Evolutionary conservation across 2,329 filamentous ascomycete genomes (phyloP).

Genomic region (Cephalotrichum gorgonifer): DNA sequence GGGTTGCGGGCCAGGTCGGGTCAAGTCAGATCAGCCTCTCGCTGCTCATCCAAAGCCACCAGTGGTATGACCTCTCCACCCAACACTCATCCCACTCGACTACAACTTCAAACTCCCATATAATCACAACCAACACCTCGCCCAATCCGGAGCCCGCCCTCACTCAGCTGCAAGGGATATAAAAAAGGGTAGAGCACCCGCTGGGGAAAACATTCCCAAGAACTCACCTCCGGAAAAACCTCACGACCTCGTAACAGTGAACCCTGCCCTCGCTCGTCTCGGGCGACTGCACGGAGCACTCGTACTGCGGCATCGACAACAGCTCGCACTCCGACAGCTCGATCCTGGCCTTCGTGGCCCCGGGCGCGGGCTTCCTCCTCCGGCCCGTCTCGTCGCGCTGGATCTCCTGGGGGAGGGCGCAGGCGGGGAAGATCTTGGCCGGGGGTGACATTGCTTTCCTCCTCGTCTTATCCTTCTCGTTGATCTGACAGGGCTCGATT

Average conservation of each 20-base stretch:
- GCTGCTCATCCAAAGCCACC: too few species aligned
- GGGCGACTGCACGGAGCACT: conserved; percentile 43
- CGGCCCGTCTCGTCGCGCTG: conserved; percentile 38
- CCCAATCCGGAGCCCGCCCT: not conserved
- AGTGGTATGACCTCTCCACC: too few species aligned
- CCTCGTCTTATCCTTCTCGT: conserved; percentile 1
- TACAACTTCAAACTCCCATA: too few species aligned
- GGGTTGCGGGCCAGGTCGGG: not conserved
- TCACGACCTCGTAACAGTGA: conserved; percentile 45
- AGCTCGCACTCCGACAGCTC: conserved; percentile 46
- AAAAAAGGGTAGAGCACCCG: not conserved
- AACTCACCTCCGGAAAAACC: conserved; percentile 49
- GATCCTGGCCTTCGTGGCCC: conserved; percentile 23
- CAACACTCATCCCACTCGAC: too few species aligned
- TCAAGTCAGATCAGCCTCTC: too few species aligned
- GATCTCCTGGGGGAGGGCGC: conserved; percentile 36
- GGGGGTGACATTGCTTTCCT: conserved; percentile 44
- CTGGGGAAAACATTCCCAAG: not conserved
- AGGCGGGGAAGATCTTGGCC: conserved; percentile 41
- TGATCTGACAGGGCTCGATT: too few species aligned
- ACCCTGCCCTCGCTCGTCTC: conserved; percentile 34
- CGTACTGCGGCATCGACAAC: conserved; percentile 49
- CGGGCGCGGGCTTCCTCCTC: conserved; percentile 37
- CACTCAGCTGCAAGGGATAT: not conserved
- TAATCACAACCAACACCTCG: too few species aligned